Evolutionary conservation across 495 filamentous ascomycete genomes (phyloP).

Genomic region (Aspergillus olivimuriae): DNA sequence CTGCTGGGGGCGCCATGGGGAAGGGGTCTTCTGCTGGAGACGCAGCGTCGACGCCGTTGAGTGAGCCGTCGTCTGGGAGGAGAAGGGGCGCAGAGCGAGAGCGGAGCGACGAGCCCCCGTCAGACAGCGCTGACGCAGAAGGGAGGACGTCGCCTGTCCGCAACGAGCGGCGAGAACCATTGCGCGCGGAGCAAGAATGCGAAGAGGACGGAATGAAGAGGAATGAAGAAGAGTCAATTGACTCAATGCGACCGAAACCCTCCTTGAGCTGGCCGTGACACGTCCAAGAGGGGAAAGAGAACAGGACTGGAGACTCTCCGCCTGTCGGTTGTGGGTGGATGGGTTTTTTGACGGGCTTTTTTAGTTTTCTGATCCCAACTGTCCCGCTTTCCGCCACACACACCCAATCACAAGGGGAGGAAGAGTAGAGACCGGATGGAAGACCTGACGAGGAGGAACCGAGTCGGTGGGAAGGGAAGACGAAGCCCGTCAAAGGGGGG

Average conservation of each 20-base stretch:
- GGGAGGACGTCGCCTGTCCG: constrained; percentile 39
- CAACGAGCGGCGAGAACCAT: constrained; percentile 48
- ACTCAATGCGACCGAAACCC: constrained; percentile 3
- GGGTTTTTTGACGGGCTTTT: too few species aligned
- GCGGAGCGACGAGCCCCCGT: constrained; percentile 35
- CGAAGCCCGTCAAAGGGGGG: too few species aligned
- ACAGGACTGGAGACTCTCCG: too few species aligned
- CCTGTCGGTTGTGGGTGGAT: too few species aligned
- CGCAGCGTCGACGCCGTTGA: constrained; percentile 32
- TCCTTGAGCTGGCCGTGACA: constrained; percentile 11
- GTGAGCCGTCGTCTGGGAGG: constrained; percentile 31
- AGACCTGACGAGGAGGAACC: too few species aligned
- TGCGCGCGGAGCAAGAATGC: constrained; percentile 28
- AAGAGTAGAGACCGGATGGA: too few species aligned
- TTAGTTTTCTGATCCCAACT: too few species aligned
- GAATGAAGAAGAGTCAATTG: constrained; percentile 12
- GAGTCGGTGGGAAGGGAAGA: not conserved
- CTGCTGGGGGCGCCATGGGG: constrained; percentile 37
- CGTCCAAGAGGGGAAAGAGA: constrained; percentile 6
- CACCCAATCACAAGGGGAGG: constrained; percentile 13
- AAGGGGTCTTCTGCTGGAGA: constrained; percentile 33
- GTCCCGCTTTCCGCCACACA: constrained; percentile 21
- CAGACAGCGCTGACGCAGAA: constrained; percentile 42
- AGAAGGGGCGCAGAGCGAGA: constrained; percentile 36
- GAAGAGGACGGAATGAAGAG: constrained; percentile 5